Percentiles rank a stretch among this genome's conserved stretches.
Evolutionary conservation across 108 stramenopile species (phyloP).

Genomic region (Discostella stelligeroides): DNA sequence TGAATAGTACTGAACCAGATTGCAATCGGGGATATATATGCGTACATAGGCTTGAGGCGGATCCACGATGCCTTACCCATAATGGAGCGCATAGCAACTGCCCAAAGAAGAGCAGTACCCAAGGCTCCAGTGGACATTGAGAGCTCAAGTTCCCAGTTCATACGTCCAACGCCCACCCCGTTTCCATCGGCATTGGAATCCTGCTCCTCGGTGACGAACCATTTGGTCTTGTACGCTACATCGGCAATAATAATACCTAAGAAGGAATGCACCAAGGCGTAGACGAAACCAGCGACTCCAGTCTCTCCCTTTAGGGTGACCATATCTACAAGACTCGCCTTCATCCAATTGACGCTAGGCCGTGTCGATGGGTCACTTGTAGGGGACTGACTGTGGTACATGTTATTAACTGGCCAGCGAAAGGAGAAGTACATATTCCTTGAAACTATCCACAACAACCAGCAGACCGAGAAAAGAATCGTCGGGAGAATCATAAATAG

Average conservation of each 20-base stretch:
- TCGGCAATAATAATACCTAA: background rate
- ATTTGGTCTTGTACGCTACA: background rate
- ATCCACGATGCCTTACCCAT: conserved; percentile 9
- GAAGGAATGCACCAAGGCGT: background rate
- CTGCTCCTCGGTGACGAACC: background rate
- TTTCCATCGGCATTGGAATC: too few species aligned
- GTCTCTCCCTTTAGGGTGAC: conserved; percentile 9
- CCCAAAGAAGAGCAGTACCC: background rate
- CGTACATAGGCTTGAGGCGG: conserved; percentile 1
- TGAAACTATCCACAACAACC: conserved; percentile 5
- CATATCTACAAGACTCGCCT: conserved; percentile 5
- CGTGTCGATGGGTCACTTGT: background rate
- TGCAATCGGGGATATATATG: background rate
- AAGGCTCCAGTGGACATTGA: background rate
- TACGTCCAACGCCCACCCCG: background rate
- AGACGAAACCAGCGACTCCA: conserved; percentile 4
- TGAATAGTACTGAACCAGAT: conserved; percentile 2
- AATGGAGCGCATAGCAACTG: background rate
- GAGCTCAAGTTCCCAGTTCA: background rate
- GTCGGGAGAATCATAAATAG: background rate
- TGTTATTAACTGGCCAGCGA: background rate
- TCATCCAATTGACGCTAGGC: background rate
- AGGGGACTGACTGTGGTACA: conserved; percentile 9
- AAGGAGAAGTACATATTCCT: conserved; percentile 6
- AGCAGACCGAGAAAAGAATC: background rate